A percentile compares a stretch with the other conserved stretches of the same genome.
Conservation (phyloP, 108 stramenopile species). For the Aurantiochytrium sp. region DNA sequence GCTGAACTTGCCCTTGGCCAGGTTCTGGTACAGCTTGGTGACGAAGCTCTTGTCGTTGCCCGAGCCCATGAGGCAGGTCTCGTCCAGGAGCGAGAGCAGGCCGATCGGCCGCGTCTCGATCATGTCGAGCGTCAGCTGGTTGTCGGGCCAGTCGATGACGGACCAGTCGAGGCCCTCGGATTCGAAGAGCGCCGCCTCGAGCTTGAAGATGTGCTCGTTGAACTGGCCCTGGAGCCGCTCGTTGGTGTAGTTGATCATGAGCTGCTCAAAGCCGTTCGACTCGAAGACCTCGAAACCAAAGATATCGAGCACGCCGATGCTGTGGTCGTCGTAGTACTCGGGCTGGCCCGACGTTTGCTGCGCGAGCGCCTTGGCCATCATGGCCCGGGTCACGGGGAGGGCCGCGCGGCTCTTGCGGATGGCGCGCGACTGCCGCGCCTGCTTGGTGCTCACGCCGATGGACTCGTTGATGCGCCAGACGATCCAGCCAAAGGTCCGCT, state of each 20-base stretch:
- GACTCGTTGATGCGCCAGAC: conserved; percentile 49
- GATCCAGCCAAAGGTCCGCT: conserved; percentile 52
- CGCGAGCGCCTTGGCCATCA: neutral
- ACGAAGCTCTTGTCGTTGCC: conserved; percentile 51
- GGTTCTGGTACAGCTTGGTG: conserved; percentile 49
- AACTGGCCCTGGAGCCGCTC: conserved; percentile 59
- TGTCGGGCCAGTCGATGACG: conserved; percentile 86
- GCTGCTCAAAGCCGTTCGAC: conserved; percentile 55
- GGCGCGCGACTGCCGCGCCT: neutral
- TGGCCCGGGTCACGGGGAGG: neutral
- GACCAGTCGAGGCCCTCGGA: conserved; percentile 50
- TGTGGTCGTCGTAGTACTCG: neutral
- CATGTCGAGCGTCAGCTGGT: conserved; percentile 89
- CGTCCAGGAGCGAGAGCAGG: conserved; percentile 56
- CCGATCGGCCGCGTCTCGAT: conserved; percentile 68
- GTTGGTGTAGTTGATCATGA: conserved; percentile 51
- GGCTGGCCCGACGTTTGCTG: neutral
- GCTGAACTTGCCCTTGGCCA: conserved; percentile 55
- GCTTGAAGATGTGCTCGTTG: conserved; percentile 58
- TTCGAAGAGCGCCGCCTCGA: conserved; percentile 59
- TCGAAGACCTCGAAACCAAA: conserved; percentile 63
- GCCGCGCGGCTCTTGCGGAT: neutral
- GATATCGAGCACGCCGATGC: conserved; percentile 53
- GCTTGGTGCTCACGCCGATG: neutral
- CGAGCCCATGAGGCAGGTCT: conserved; percentile 50